A percentile compares a stretch with the other conserved stretches of the same genome.
Conservation (phyloP, 2,329 filamentous ascomycete genomes). For the Trichoderma atrobrunneum region DNA sequence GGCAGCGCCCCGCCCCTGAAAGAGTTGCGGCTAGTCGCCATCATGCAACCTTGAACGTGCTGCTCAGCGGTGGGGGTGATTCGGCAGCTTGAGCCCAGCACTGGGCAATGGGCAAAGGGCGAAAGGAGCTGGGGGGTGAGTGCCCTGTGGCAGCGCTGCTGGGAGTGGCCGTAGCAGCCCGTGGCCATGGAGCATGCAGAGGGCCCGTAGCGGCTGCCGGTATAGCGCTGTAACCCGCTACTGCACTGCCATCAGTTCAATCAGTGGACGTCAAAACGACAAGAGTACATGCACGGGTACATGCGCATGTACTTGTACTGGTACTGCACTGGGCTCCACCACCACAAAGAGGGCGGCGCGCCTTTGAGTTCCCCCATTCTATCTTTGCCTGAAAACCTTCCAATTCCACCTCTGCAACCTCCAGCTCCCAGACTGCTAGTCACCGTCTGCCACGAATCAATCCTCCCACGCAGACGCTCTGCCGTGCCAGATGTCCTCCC, state of each 20-base stretch:
- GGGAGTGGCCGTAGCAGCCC: neutral
- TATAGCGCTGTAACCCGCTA: neutral
- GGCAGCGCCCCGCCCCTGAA: conserved; percentile 14
- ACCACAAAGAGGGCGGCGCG: neutral
- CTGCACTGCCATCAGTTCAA: neutral
- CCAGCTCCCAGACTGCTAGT: conserved; percentile 21
- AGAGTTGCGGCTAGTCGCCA: conserved; percentile 4
- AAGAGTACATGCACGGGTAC: neutral
- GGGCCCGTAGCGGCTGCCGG: neutral
- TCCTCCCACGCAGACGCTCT: conserved; percentile 27
- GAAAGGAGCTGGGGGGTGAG: neutral
- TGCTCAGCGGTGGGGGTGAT: conserved; percentile 11
- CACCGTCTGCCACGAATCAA: conserved; percentile 25
- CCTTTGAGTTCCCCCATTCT: conserved; percentile 4
- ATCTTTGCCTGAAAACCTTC: conserved; percentile 14
- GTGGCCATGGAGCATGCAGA: neutral
- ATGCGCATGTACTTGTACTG: neutral
- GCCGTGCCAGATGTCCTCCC: conserved; percentile 53
- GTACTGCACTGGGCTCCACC: neutral
- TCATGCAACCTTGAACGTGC: conserved; percentile 12
- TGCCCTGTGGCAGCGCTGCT: neutral
- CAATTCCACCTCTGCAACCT: conserved; percentile 21
- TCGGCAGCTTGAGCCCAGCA: neutral
- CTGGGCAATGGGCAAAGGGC: neutral
- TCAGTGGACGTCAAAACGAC: neutral